These are phyloP conservation scores for Starmerella gropengiesseri DNA, from an alignment of 805 yeast species.

Conservation along the genomic window DNA sequence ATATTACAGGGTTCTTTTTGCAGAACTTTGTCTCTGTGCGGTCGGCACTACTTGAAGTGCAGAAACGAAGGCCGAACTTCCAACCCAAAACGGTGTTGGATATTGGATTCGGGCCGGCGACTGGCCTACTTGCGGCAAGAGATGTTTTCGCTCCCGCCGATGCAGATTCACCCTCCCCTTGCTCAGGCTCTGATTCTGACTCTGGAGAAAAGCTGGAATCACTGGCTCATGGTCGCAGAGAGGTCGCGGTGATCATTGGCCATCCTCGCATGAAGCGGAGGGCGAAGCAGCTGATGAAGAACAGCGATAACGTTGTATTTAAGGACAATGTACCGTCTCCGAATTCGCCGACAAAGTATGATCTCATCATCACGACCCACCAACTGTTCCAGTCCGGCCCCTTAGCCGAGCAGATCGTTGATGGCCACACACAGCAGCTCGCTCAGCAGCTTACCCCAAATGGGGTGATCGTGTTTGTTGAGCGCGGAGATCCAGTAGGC, in stretches of 20 bases:
- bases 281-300: conserved; percentile 61
- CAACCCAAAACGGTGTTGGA: conserved; percentile 60
- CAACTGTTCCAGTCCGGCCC: conserved; percentile 53
- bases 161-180: too few relatives aligned
- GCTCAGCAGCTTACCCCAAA: conserved; percentile 57
- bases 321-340: conserved; percentile 41
- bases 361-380: conserved; percentile 72
- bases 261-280: conserved; percentile 62
- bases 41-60: conserved; percentile 57
- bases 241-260: conserved; percentile 66
- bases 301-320: conserved; percentile 41
- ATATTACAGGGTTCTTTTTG: conserved; percentile 65
- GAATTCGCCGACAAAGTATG: conserved; percentile 43
- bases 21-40: conserved; percentile 66
- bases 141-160: conserved; percentile 52
- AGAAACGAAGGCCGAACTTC: conserved; percentile 43
- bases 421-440: conserved; percentile 48
- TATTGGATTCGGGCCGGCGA: conserved; percentile 83
- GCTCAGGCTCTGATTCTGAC: too few relatives aligned
- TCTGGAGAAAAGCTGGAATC: conserved; percentile 40
- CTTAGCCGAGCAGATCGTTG: conserved; percentile 64
- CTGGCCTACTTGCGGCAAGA: conserved; percentile 80
- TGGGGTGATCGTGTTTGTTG: conserved; percentile 70
- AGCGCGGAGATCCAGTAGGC: conserved; percentile 83
- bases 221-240: conserved; percentile 48